A percentile compares a stretch with the other conserved stretches of the same genome.
Evolutionary conservation across 768 basidiomycete species (phyloP).

Genomic region (Tylopilus plumbeoviolaceoides): DNA sequence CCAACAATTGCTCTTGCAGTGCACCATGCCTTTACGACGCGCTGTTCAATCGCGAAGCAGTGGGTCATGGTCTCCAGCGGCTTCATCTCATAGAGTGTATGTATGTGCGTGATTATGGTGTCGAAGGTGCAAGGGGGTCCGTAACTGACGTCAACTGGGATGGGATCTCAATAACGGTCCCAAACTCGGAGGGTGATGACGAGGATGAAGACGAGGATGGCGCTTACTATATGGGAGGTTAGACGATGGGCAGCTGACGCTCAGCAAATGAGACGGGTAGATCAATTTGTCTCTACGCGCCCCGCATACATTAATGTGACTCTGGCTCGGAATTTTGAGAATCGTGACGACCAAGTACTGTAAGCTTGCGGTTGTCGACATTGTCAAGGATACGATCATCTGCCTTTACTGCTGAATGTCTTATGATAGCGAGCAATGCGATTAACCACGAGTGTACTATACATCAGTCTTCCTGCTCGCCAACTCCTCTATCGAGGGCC

Average conservation of each 20-base stretch:
- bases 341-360: no score
- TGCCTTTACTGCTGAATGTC: not conserved
- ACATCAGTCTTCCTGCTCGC: slow-evolving; percentile 20
- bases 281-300: no score
- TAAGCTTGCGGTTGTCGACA: not conserved
- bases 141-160: slow-evolving; percentile 21
- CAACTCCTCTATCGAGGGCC: slow-evolving; percentile 24
- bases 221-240: not conserved
- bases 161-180: not conserved
- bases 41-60: slow-evolving; percentile 10
- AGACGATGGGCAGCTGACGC: not conserved
- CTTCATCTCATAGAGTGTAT: slow-evolving; percentile 13
- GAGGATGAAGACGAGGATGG: not conserved
- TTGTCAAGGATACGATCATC: no score
- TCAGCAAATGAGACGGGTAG: no score
- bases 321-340: no score
- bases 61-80: slow-evolving; percentile 8
- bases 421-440: slow-evolving; percentile 16
- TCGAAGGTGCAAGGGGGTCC: slow-evolving; percentile 1
- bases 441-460: slow-evolving; percentile 29
- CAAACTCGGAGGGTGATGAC: not conserved
- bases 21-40: slow-evolving; percentile 14
- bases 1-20: slow-evolving; percentile 5
- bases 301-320: no score
- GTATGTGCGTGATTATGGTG: slow-evolving; percentile 2